phyloP scores from a whole-genome alignment of 306 rosid species.

The Mimosa bimucronata region DNA sequence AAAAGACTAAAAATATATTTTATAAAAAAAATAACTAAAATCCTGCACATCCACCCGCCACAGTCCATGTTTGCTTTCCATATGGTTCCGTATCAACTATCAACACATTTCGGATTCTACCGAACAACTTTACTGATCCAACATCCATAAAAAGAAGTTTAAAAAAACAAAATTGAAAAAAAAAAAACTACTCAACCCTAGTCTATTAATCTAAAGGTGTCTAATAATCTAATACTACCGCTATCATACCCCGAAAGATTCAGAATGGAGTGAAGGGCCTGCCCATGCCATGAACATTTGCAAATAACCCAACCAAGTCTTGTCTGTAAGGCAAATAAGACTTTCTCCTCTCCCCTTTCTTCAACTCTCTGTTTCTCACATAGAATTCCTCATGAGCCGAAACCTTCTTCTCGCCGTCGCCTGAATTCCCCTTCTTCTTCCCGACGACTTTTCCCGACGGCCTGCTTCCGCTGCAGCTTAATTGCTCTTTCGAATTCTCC shows the following conservation, averaged over 20 bases:
- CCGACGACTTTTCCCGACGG: background rate
- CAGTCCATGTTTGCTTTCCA: background rate
- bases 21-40: too few relatives aligned
- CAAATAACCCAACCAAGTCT: conserved; percentile 57
- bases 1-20: too few relatives aligned
- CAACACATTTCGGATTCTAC: background rate
- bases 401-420: conserved; percentile 23
- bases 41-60: background rate
- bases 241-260: background rate
- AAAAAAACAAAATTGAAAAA: background rate
- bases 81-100: background rate
- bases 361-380: conserved; percentile 46
- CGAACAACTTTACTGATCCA: background rate
- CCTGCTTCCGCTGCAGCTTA: conserved; percentile 12
- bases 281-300: conserved; percentile 43
- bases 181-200: background rate
- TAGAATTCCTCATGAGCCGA: conserved; percentile 63
- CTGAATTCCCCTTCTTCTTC: conserved; percentile 13
- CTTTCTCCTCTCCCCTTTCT: conserved; percentile 47
- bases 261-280: conserved; percentile 3
- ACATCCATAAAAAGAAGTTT: background rate
- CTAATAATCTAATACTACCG: too few relatives aligned
- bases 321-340: conserved; percentile 65
- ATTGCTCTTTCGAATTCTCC: conserved; percentile 20
- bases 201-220: too few relatives aligned